These are phyloP conservation scores for Euphorbia schlechtendalii DNA, from an alignment of 441 rosid species.

Conservation along the genomic window DNA sequence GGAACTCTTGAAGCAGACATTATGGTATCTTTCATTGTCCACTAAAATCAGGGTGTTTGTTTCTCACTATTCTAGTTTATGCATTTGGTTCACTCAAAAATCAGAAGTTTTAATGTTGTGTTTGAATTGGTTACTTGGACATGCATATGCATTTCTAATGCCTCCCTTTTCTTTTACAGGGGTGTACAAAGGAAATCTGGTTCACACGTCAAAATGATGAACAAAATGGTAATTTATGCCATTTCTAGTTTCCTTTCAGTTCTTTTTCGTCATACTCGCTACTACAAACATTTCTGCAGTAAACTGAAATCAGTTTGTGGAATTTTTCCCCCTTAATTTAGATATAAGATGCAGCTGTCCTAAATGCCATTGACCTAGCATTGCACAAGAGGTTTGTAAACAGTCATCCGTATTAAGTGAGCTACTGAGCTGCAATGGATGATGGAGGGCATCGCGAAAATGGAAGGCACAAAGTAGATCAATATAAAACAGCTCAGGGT, in stretches of 20 bases:
- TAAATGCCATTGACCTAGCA: constrained; percentile 23
- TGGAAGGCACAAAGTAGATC: constrained; percentile 73
- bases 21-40: no score
- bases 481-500: constrained; percentile 64
- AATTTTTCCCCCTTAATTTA: background rate
- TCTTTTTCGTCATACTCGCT: background rate
- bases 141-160: background rate
- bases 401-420: constrained; percentile 10
- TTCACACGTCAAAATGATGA: constrained; percentile 4
- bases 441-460: constrained; percentile 91
- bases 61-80: background rate
- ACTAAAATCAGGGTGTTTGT: no score
- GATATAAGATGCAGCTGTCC: constrained; percentile 19
- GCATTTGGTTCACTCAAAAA: no score
- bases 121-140: background rate
- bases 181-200: constrained; percentile 13
- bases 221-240: constrained; percentile 17
- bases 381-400: constrained; percentile 11
- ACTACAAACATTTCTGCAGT: background rate
- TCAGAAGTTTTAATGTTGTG: background rate
- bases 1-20: no score
- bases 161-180: constrained; percentile 15
- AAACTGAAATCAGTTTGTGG: constrained; percentile 5
- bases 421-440: constrained; percentile 47
- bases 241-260: background rate